Evolutionary conservation across 257 asterid genomes (phyloP), one percentile per base, ranked within the genome.

Genomic region (Mitragyna speciosa): DNA sequence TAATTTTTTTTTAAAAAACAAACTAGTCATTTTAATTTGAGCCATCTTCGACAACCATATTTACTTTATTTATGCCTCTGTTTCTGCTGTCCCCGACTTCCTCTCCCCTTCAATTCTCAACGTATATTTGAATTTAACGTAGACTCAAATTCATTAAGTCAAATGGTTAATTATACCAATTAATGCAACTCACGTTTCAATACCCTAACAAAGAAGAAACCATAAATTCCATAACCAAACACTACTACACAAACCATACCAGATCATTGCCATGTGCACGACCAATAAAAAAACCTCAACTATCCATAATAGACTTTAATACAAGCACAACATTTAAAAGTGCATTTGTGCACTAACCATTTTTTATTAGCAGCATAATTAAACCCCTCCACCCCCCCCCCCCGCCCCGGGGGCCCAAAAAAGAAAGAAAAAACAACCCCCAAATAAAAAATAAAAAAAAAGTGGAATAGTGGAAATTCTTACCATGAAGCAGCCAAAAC

Each of bases 401-500:
- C 41, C 41, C 41, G 3, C 41, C 41, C 41, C 41, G 4, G 41
- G 41, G 41, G 41, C 3, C 3, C 3, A 36, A 36, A 36, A 78
- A 70, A 48, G 26, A 68, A 43, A 24, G 36, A 47, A 48, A 47
- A 17, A 39, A 56, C 30, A 43, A n/a, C n/a, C n/a, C n/a, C n/a
- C n/a, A n/a, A n/a, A n/a, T n/a, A n/a, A n/a, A n/a, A n/a, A n/a
- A n/a, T 47, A 75, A 70, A 20, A 22, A 24, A 78, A 48, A 64
- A n/a, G n/a, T n/a, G n/a, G n/a, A n/a, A 24, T 15, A 64, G 45
- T 43, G 65, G 19, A 51, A 77, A 15, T 45, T 75, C 87, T 83
- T 83, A 94, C 98, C 98, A 85, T 94, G 98, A 83, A 94, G 97
- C 68, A 94, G 92, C 98, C 98, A 94, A 77, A 92, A 94, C 83